Conservation (phyloP, 495 filamentous ascomycete genomes). For the Friedmanniomyces simplex region DNA sequence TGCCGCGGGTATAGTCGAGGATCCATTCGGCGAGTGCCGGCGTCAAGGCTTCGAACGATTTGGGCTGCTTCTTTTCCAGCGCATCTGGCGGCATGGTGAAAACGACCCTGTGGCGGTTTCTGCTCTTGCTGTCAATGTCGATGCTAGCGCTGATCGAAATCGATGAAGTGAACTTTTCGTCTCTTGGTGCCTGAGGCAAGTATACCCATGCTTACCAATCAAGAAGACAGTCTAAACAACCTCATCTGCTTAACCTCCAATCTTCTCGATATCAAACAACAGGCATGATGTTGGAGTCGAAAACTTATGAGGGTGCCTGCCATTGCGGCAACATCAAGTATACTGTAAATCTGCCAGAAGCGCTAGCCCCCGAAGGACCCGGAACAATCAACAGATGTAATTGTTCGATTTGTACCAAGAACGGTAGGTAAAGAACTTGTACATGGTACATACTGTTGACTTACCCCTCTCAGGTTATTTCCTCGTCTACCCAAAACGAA, state of each 20-base stretch:
- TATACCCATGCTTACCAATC: too few species aligned
- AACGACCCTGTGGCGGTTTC: too few species aligned
- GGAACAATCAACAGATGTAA: conserved; percentile 29
- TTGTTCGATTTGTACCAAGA: conserved; percentile 38
- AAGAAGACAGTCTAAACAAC: too few species aligned
- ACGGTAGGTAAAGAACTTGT: conserved; percentile 17
- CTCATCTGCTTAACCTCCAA: too few species aligned
- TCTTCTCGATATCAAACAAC: too few species aligned
- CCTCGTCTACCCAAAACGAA: conserved; percentile 30
- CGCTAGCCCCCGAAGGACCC: conserved; percentile 19
- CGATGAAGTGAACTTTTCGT: too few species aligned
- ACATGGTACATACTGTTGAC: background rate
- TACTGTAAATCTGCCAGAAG: conserved; percentile 24
- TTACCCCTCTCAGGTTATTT: conserved; percentile 20
- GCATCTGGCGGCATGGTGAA: conserved; percentile 6
- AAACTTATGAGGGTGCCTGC: conserved; percentile 12
- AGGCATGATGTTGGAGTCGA: background rate
- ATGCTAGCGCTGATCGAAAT: too few species aligned
- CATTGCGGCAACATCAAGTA: conserved; percentile 27
- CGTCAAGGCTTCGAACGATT: conserved; percentile 71
- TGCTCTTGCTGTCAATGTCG: too few species aligned
- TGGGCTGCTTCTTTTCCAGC: conserved; percentile 18
- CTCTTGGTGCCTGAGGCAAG: too few species aligned
- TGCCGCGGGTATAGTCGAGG: conserved; percentile 67
- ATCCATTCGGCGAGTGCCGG: conserved; percentile 84